Percentiles rank a stretch among this genome's conserved stretches.
phyloP scores from a whole-genome alignment of 2,329 filamentous ascomycete species.

The Microcera coccophila region DNA sequence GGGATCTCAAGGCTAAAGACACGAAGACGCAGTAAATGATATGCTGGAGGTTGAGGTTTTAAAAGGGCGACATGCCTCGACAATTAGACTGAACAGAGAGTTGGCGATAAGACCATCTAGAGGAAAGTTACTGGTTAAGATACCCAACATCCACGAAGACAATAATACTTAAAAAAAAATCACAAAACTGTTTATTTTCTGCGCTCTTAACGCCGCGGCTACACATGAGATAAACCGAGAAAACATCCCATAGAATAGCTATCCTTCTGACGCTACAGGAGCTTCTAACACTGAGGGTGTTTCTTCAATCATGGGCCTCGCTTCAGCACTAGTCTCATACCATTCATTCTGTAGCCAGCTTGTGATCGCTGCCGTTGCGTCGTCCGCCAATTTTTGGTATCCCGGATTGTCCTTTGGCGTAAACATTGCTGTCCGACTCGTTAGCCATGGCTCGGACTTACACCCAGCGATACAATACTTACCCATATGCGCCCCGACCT shows the following conservation, averaged over 20 bases:
- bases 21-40: constrained; percentile 36
- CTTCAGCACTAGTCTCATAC: constrained; percentile 55
- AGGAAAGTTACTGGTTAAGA: not conserved
- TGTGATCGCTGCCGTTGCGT: constrained; percentile 62
- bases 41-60: no score
- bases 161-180: constrained; percentile 6
- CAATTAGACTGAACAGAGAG: not conserved
- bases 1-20: constrained; percentile 51
- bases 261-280: not conserved
- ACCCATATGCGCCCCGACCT: constrained; percentile 75
- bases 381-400: constrained; percentile 62
- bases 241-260: not conserved
- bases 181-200: not conserved
- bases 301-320: constrained; percentile 23
- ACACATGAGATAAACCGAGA: not conserved
- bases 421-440: constrained; percentile 59
- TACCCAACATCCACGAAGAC: constrained; percentile 1
- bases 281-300: not conserved
- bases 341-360: constrained; percentile 63
- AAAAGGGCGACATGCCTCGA: not conserved
- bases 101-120: not conserved
- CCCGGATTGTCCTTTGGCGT: constrained; percentile 67
- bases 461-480: constrained; percentile 32
- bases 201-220: no score
- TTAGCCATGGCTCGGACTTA: constrained; percentile 3